Percentiles rank a stretch among this genome's conserved stretches.
These are phyloP conservation scores for Camellia lanceoleosa DNA, from an alignment of 148 eudicot species.

Conservation along the genomic window DNA sequence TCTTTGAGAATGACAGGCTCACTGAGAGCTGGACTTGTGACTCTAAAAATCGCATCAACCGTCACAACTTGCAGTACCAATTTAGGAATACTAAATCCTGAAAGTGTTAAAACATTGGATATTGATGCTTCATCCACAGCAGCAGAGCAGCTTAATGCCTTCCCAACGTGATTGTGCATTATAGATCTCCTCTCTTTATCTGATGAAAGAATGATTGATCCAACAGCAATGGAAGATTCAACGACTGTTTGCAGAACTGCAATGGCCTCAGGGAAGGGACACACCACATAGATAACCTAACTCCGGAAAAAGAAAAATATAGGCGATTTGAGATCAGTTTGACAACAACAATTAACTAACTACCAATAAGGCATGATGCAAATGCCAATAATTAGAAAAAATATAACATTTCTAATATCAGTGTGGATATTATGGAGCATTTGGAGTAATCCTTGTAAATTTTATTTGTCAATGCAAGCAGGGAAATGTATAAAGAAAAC, in stretches of 20 bases:
- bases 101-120: conserved; percentile 73
- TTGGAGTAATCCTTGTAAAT: not conserved
- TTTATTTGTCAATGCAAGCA: not conserved
- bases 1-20: conserved; percentile 84
- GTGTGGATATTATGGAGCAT: not conserved
- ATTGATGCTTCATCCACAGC: conserved; percentile 83
- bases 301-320: conserved; percentile 23
- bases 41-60: conserved; percentile 86
- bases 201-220: conserved; percentile 62
- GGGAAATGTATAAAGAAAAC: not conserved
- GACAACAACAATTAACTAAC: not conserved
- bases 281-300: conserved; percentile 93
- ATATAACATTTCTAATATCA: not conserved
- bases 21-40: conserved; percentile 68
- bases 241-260: conserved; percentile 82
- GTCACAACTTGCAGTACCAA: conserved; percentile 85
- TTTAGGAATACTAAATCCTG: conserved; percentile 90
- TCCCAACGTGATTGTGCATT: conserved; percentile 75
- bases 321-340: conserved; percentile 5
- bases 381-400: not conserved
- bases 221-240: conserved; percentile 75
- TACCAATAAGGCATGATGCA: not conserved
- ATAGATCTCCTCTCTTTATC: conserved; percentile 82
- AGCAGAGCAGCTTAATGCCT: conserved; percentile 78
- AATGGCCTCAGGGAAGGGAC: conserved; percentile 94